phyloP scores from a whole-genome alignment of 2,329 filamentous ascomycete genomes.

The Anisogramma anomala region DNA sequence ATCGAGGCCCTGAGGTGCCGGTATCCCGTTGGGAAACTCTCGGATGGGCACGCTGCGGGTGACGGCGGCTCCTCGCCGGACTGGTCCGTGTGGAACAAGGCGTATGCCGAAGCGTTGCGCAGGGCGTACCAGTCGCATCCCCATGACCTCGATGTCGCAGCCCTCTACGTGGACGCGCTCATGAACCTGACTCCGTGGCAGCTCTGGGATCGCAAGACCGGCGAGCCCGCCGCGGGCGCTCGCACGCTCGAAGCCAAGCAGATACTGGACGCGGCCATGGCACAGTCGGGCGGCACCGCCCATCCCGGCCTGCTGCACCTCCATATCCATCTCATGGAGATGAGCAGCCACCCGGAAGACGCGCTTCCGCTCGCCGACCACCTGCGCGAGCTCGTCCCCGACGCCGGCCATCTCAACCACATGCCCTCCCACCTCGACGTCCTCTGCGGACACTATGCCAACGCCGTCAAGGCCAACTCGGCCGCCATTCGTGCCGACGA shows the following conservation, averaged over 20 bases:
- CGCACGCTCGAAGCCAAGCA: constrained; percentile 46
- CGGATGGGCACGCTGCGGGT: constrained; percentile 19
- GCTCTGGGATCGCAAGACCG: constrained; percentile 29
- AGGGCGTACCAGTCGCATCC: constrained; percentile 25
- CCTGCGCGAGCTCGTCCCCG: constrained; percentile 53
- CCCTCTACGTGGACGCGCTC: constrained; percentile 40
- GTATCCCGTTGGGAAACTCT: constrained; percentile 34
- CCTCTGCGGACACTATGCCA: constrained; percentile 58
- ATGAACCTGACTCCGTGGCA: constrained; percentile 39
- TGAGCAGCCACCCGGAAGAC: constrained; percentile 51
- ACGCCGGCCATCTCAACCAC: constrained; percentile 49
- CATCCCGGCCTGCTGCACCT: constrained; percentile 59
- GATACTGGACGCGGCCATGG: constrained; percentile 48
- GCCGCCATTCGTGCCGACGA: constrained; percentile 58
- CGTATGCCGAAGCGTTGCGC: constrained; percentile 47
- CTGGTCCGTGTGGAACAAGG: constrained; percentile 42
- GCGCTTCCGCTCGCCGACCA: constrained; percentile 50
- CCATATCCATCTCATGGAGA: constrained; percentile 28
- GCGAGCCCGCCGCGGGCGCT: constrained; percentile 38
- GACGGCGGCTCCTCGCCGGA: constrained; percentile 28
- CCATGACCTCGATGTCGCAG: constrained; percentile 19
- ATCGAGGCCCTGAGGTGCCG: constrained; percentile 50
- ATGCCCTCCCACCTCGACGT: constrained; percentile 73
- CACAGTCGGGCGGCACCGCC: constrained; percentile 28
- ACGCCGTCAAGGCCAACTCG: constrained; percentile 54